These are phyloP conservation scores for Rehmannia glutinosa DNA, from an alignment of 257 asterid species.

Conservation along the genomic window DNA sequence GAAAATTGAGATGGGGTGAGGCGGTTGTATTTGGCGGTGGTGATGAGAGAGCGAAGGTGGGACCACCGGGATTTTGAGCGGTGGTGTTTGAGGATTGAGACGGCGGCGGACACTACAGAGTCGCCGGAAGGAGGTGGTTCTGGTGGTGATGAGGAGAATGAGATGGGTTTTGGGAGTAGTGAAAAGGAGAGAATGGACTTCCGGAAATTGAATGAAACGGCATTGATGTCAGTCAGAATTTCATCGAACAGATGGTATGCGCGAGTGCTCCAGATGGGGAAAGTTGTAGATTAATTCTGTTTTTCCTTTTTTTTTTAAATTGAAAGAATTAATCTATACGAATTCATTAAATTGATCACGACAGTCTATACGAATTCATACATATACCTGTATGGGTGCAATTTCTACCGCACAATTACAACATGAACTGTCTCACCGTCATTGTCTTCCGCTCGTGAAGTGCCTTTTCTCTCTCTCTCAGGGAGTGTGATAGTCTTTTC, in stretches of 20 bases:
- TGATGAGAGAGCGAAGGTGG: slow-evolving; percentile 61
- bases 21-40: slow-evolving; percentile 28
- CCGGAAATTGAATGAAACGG: slow-evolving; percentile 16
- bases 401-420: too few relatives aligned
- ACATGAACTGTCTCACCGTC: too few relatives aligned
- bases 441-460: too few relatives aligned
- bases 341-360: too few relatives aligned
- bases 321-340: too few relatives aligned
- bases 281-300: too few relatives aligned
- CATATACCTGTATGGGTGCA: too few relatives aligned
- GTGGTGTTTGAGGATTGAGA: slow-evolving; percentile 79
- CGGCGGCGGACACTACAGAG: slow-evolving; percentile 51
- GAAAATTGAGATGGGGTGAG: slow-evolving; percentile 69
- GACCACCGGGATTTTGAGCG: slow-evolving; percentile 94
- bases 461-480: too few relatives aligned
- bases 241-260: slow-evolving; percentile 26
- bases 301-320: too few relatives aligned
- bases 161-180: slow-evolving; percentile 5
- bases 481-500: too few relatives aligned
- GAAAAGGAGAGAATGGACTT: slow-evolving; percentile 7
- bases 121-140: slow-evolving; percentile 26
- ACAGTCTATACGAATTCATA: too few relatives aligned
- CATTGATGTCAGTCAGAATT: slow-evolving; percentile 19
- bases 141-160: slow-evolving; percentile 33
- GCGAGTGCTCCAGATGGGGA: background rate